Conservation (phyloP, 1,284 basidiomycete genomes). For the Cystobasidium slooffiae region DNA sequence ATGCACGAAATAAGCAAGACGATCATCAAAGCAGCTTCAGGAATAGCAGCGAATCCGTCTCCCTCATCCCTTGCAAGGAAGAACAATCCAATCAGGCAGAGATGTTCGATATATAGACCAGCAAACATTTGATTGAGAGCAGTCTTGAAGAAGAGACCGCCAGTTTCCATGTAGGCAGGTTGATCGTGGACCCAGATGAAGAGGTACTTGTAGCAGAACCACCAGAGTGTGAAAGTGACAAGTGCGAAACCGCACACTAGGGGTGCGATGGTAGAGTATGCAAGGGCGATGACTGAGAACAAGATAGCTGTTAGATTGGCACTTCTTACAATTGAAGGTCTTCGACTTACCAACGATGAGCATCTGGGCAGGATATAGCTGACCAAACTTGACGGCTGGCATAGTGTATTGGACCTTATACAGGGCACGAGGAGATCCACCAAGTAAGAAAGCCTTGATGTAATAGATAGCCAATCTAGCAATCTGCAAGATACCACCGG, state of each 20-base stretch:
- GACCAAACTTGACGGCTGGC: conserved; percentile 77
- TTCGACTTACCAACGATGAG: conserved; percentile 27
- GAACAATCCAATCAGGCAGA: conserved; percentile 83
- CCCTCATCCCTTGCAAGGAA: conserved; percentile 73
- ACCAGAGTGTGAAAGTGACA: conserved; percentile 81
- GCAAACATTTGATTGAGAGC: conserved; percentile 91
- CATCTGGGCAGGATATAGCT: conserved; percentile 59
- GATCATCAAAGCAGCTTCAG: conserved; percentile 71
- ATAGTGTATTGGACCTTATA: conserved; percentile 75
- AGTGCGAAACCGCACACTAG: conserved; percentile 90
- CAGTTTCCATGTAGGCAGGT: conserved; percentile 76
- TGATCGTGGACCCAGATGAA: conserved; percentile 67
- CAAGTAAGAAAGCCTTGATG: conserved; percentile 79
- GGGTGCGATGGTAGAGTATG: conserved; percentile 89
- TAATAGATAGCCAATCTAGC: conserved; percentile 79
- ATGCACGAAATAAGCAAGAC: conserved; percentile 67
- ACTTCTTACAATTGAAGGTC: neutral
- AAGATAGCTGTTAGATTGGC: neutral
- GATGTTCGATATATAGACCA: conserved; percentile 72
- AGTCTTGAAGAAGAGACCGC: conserved; percentile 92
- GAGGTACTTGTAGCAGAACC: conserved; percentile 74
- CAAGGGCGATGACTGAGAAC: conserved; percentile 55
- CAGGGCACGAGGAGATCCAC: conserved; percentile 85
- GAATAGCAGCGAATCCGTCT: conserved; percentile 64
- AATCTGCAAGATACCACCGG: conserved; percentile 75